A percentile compares a stretch with the other conserved stretches of the same genome.
phyloP scores from a whole-genome alignment of 192 early-diverging fungal genomes.

The Coemansia sp. region DNA sequence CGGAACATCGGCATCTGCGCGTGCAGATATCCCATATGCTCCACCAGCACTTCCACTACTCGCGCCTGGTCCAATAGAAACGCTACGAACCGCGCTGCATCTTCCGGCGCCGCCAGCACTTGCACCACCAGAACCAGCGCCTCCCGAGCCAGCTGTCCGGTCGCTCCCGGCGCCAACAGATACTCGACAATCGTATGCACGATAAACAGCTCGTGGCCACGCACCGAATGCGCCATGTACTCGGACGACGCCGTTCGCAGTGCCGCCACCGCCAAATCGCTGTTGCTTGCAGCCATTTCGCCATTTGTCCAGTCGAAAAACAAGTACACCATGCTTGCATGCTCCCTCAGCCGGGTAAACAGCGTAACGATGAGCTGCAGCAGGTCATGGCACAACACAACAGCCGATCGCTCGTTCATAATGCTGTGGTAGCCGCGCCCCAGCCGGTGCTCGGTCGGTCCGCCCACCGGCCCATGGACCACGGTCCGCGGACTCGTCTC shows the following conservation, averaged over 20 bases:
- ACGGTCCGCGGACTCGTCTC: conserved; percentile 33
- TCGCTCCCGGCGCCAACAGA: conserved; percentile 40
- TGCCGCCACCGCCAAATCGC: conserved; percentile 27
- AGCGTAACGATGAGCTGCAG: conserved; percentile 37
- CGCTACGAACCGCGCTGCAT: conserved; percentile 19
- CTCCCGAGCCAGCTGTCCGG: conserved; percentile 47
- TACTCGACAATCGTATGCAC: conserved; percentile 46
- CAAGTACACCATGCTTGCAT: conserved; percentile 36
- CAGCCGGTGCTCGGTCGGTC: conserved; percentile 12
- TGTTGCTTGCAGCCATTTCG: background rate
- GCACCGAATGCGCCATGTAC: conserved; percentile 19
- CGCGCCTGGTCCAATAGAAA: conserved; percentile 46
- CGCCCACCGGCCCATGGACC: conserved; percentile 7
- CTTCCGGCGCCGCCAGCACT: conserved; percentile 39
- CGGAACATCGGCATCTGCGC: conserved; percentile 42
- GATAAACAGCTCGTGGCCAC: conserved; percentile 47
- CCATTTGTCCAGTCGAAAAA: conserved; percentile 47
- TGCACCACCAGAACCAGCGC: conserved; percentile 45
- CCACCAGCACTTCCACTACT: conserved; percentile 36
- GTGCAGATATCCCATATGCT: conserved; percentile 47
- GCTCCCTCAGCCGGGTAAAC: conserved; percentile 41
- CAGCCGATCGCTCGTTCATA: conserved; percentile 22
- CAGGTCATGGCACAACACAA: conserved; percentile 35
- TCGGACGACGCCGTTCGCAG: conserved; percentile 20
- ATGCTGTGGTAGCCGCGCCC: conserved; percentile 32